These are phyloP conservation scores for Yamadazyma buinensis DNA, from an alignment of 1,139 yeast genomes.

Conservation along the genomic window DNA sequence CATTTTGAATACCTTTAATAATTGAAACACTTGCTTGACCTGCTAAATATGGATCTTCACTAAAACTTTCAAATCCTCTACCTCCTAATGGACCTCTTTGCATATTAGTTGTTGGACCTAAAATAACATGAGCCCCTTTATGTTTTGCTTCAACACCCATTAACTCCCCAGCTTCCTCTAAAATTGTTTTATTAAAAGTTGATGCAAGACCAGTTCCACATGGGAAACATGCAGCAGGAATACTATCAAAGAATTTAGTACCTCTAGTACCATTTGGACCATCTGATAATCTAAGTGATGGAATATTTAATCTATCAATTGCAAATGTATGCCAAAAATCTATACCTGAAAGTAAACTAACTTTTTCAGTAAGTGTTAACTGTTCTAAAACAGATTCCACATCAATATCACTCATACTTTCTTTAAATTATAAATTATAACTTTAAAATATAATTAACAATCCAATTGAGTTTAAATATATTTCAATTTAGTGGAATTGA, in stretches of 20 bases:
- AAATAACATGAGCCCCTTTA: slow-evolving; percentile 25
- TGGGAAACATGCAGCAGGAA: slow-evolving; percentile 27
- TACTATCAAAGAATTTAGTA: slow-evolving; percentile 21
- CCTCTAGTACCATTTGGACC: slow-evolving; percentile 30
- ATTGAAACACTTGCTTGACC: slow-evolving; percentile 24
- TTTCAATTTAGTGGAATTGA: no score
- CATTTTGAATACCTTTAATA: slow-evolving; percentile 24
- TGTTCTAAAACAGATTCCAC: slow-evolving; percentile 37
- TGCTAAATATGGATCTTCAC: slow-evolving; percentile 28
- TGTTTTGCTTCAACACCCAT: slow-evolving; percentile 24
- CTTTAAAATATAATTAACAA: no score
- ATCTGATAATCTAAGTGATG: slow-evolving; percentile 21
- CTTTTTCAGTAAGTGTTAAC: slow-evolving; percentile 42
- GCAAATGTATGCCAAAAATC: slow-evolving; percentile 53
- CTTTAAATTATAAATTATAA: no score
- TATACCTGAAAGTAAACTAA: slow-evolving; percentile 39
- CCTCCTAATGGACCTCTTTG: slow-evolving; percentile 29
- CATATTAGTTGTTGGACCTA: slow-evolving; percentile 30
- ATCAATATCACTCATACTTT: slow-evolving; percentile 21
- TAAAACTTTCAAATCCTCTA: slow-evolving; percentile 27
- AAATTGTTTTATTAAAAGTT: slow-evolving; percentile 20
- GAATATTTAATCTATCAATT: slow-evolving; percentile 38
- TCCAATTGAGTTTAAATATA: no score
- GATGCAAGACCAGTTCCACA: slow-evolving; percentile 40
- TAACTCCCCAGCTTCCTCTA: slow-evolving; percentile 20